Evolutionary conservation across 108 stramenopile genomes (phyloP).

Genomic region (Skeletonema costatum): DNA sequence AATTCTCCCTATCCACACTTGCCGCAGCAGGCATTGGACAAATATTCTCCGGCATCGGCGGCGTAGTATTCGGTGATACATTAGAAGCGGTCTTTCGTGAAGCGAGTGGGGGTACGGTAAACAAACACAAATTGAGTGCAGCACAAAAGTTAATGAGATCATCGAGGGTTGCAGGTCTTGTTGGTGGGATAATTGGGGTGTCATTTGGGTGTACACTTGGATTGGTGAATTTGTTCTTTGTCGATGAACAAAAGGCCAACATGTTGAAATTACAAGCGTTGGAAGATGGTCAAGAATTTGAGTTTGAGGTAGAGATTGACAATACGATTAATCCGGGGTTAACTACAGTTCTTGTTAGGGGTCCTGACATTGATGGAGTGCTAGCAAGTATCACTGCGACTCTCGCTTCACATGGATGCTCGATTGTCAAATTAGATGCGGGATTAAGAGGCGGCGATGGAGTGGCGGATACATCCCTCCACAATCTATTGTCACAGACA

Average conservation of each 20-base stretch:
- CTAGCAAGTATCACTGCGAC: slow-evolving; percentile 67
- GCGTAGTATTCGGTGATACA: slow-evolving; percentile 45
- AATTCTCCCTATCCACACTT: slow-evolving; percentile 72
- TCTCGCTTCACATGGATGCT: slow-evolving; percentile 54
- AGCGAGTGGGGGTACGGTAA: slow-evolving; percentile 20
- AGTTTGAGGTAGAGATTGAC: slow-evolving; percentile 65
- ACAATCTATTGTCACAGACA: slow-evolving; percentile 12
- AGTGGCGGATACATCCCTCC: slow-evolving; percentile 3
- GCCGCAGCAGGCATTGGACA: slow-evolving; percentile 66
- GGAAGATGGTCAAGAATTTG: slow-evolving; percentile 63
- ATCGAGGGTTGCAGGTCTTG: slow-evolving; percentile 22
- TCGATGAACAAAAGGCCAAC: slow-evolving; percentile 53
- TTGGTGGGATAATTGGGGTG: slow-evolving; percentile 62
- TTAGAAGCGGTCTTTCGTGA: slow-evolving; percentile 43
- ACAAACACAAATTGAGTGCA: slow-evolving; percentile 43
- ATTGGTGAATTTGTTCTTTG: slow-evolving; percentile 64
- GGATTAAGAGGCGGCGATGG: slow-evolving; percentile 3
- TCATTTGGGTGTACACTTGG: slow-evolving; percentile 68
- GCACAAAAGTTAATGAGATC: slow-evolving; percentile 39
- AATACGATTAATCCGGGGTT: slow-evolving; percentile 53
- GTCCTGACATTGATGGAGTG: slow-evolving; percentile 76
- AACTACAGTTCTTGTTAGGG: slow-evolving; percentile 59
- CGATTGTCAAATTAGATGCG: slow-evolving; percentile 67
- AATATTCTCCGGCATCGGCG: slow-evolving; percentile 34
- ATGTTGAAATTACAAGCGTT: slow-evolving; percentile 66